Base-by-base conservation (phyloP, 176 grass and related monocot genomes). In the Bolboschoenus planiculmis region DNA sequence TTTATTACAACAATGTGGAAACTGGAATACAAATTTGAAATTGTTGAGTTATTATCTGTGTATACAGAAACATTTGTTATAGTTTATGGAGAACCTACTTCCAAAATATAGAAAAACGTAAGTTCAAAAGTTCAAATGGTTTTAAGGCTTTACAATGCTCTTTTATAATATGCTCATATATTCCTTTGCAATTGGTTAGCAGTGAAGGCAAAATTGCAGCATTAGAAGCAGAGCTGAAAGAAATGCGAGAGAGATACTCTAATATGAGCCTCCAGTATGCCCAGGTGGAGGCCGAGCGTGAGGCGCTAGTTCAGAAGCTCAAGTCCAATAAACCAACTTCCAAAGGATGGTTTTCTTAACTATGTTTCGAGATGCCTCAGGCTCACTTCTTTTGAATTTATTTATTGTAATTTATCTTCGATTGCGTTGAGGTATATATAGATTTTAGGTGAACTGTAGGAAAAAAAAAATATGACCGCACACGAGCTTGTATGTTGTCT, bases 181-280 rank as follows among this genome's bases (percentile, higher is more conserved):
- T 77, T 33, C 24, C 43, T 77, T 50, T 53, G 29, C 3, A 6
- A 33, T 77, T 77, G 72, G 44, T 53, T 27, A 87, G 73, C 42
- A 90, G 81, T 65, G 81, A 83, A 31, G 87, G 71, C 13, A 93
- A 83, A 71, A 54, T 88, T 82, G 53, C 85, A 75, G 87, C 93
- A 84, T 47, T 97, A 83, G 94, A 97, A 82, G 84, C 88, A 79
- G 94, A 97, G 61, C 83, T 94, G 78, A 94, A 92, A 77, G 91
- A 97, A 65, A 92, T 97, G 91, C 84, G 88, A 57, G 89, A 92
- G 44, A 83, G 90, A 29, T 87, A 91, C 75, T 86, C 91, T 66
- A 90, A 85, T 48, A 61, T 94, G 83, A 97, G 91, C 56, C 61
- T 97, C 82, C 91, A 90, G 81, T 94, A 97, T 86, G 91, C 94